Percentiles rank a stretch among this genome's conserved stretches.
phyloP scores from a whole-genome alignment of 2,329 filamentous ascomycete species.

The Penicillium olsonii region DNA sequence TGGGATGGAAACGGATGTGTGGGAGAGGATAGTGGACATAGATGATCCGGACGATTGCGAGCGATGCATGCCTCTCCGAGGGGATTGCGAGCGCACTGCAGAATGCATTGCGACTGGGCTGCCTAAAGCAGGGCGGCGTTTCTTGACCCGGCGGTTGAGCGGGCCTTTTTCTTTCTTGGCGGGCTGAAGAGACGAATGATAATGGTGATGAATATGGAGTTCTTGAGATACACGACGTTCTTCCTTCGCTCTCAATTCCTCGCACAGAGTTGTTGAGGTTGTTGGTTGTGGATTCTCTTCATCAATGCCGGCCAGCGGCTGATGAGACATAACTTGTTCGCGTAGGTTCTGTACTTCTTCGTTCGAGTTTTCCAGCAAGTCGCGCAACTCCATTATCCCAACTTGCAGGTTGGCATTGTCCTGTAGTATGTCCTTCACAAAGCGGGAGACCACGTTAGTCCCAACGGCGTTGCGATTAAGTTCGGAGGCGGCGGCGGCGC shows the following conservation, averaged over 20 bases:
- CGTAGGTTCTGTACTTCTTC: slow-evolving; percentile 87
- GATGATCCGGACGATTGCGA: slow-evolving; percentile 46
- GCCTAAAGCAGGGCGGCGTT: slow-evolving; percentile 66
- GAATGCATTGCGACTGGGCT: slow-evolving; percentile 52
- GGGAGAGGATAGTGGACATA: slow-evolving; percentile 63
- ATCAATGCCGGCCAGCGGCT: slow-evolving; percentile 58
- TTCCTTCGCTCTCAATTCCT: slow-evolving; percentile 66
- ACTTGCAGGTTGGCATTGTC: slow-evolving; percentile 94
- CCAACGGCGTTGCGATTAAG: slow-evolving; percentile 61
- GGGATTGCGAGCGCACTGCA: slow-evolving; percentile 27
- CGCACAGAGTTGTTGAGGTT: slow-evolving; percentile 61
- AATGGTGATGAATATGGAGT: slow-evolving; percentile 92
- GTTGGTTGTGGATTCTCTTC: slow-evolving; percentile 28
- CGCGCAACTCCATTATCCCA: slow-evolving; percentile 85
- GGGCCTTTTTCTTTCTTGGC: slow-evolving; percentile 57
- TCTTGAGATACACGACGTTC: slow-evolving; percentile 64
- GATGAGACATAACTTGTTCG: slow-evolving; percentile 78
- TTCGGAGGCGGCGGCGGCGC: slow-evolving; percentile 71
- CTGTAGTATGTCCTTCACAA: slow-evolving; percentile 91
- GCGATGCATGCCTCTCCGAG: slow-evolving; percentile 37
- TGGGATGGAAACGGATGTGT: slow-evolving; percentile 61
- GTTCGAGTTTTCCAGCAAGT: slow-evolving; percentile 88
- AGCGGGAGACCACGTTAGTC: slow-evolving; percentile 82
- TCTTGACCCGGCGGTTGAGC: slow-evolving; percentile 63
- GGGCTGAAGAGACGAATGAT: slow-evolving; percentile 65